phyloP scores from a whole-genome alignment of 768 basidiomycete genomes.

The Hericium coralloides region DNA sequence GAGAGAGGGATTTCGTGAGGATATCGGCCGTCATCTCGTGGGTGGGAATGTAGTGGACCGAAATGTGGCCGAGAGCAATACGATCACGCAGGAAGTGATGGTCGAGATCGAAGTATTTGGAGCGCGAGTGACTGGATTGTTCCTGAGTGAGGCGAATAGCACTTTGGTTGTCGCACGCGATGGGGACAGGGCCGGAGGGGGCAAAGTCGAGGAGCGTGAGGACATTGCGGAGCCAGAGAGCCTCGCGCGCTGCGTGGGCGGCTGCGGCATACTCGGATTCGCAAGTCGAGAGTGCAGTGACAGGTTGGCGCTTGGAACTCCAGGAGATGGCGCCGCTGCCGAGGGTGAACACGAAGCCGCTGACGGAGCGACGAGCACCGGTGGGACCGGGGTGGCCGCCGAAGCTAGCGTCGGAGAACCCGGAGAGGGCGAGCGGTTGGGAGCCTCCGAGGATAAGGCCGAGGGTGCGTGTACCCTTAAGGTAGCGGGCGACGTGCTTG shows the following conservation, averaged over 20 bases:
- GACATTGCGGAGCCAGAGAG: conserved; percentile 12
- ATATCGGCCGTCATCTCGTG: too few relatives aligned
- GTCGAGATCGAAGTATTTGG: conserved; percentile 23
- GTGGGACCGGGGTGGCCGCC: too few relatives aligned
- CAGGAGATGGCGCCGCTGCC: conserved; percentile 3
- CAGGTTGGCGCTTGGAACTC: conserved; percentile 24
- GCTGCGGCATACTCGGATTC: conserved; percentile 32
- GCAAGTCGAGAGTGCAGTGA: conserved; percentile 26
- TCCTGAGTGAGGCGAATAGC: conserved; percentile 11
- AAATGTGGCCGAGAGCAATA: too few relatives aligned
- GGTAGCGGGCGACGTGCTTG: conserved; percentile 14
- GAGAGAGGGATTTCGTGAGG: too few relatives aligned
- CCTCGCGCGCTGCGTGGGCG: conserved; percentile 18
- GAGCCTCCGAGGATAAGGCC: not conserved
- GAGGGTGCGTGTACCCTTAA: conserved; percentile 8
- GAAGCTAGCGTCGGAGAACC: too few relatives aligned
- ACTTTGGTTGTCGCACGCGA: conserved; percentile 6
- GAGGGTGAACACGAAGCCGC: too few relatives aligned
- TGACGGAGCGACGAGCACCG: too few relatives aligned
- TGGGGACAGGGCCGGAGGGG: not conserved
- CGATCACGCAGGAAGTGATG: conserved; percentile 20
- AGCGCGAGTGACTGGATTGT: conserved; percentile 13
- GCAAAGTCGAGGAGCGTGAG: conserved; percentile 3
- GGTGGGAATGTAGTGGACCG: too few relatives aligned
- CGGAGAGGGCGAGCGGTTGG: too few relatives aligned